Percentiles rank a stretch among this genome's conserved stretches.
Conservation (phyloP, 1,284 basidiomycete genomes). For the Pseudozyma hubeiensis region DNA sequence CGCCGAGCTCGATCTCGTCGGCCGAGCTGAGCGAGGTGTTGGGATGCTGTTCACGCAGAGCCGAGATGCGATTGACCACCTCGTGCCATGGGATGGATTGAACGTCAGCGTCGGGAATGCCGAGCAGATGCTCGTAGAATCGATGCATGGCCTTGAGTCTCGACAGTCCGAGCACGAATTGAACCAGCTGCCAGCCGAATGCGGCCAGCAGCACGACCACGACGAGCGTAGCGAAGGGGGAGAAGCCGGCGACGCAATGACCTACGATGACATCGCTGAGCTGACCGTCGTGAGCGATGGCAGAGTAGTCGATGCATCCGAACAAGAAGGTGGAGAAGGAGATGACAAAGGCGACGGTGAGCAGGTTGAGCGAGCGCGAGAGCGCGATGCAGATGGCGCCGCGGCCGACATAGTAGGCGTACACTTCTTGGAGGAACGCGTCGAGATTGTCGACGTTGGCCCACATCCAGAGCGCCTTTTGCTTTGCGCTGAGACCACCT, state of each 20-base stretch:
- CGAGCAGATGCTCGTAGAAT: constrained; percentile 77
- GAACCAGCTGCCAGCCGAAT: constrained; percentile 76
- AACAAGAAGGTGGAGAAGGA: constrained; percentile 94
- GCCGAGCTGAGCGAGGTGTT: constrained; percentile 55
- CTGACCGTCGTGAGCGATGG: constrained; percentile 71
- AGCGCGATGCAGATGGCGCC: constrained; percentile 94
- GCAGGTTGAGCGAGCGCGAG: constrained; percentile 84
- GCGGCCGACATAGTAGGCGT: constrained; percentile 94
- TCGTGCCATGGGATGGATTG: constrained; percentile 97
- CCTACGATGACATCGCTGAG: constrained; percentile 60
- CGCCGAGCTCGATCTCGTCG: constrained; percentile 69
- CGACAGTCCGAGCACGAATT: constrained; percentile 73
- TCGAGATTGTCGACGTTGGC: constrained; percentile 97
- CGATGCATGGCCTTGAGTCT: constrained; percentile 90
- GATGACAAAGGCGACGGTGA: constrained; percentile 97
- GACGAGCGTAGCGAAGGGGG: constrained; percentile 76
- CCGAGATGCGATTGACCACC: constrained; percentile 83
- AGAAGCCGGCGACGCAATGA: constrained; percentile 77
- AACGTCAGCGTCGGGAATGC: constrained; percentile 80
- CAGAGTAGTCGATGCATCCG: constrained; percentile 91
- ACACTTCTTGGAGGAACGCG: constrained; percentile 92
- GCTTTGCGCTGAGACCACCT: constrained; percentile 43
- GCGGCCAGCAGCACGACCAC: constrained; percentile 77
- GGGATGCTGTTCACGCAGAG: constrained; percentile 60
- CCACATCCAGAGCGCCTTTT: constrained; percentile 91